Conservation (phyloP, 148 eudicot species). For the Vaccinium corymbosum region DNA sequence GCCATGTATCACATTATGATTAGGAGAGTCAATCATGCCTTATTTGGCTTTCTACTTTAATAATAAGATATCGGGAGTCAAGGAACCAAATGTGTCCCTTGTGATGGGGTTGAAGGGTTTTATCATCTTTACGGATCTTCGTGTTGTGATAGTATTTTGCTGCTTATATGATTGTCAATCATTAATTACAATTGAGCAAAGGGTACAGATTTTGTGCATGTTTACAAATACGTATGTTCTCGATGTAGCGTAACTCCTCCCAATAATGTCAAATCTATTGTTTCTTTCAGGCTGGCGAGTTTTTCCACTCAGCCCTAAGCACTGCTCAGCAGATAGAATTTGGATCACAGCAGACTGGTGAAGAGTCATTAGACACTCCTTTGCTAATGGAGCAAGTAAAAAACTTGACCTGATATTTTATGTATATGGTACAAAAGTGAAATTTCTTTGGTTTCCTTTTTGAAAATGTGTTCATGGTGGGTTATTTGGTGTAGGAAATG, state of each 20-base stretch:
- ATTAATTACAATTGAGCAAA: not conserved
- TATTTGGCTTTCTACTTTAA: not conserved
- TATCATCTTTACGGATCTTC: not conserved
- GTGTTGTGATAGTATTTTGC: not conserved
- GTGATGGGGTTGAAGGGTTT: not conserved
- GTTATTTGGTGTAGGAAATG: slow-evolving; percentile 42
- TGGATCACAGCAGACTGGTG: slow-evolving; percentile 51
- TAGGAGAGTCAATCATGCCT: not conserved
- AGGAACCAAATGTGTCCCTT: not conserved
- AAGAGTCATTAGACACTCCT: slow-evolving; percentile 82
- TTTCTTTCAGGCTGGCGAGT: slow-evolving; percentile 72
- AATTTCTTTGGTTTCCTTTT: slow-evolving; percentile 3
- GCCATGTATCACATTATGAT: not conserved
- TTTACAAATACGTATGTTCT: not conserved
- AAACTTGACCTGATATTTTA: slow-evolving; percentile 14
- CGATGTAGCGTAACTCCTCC: not conserved
- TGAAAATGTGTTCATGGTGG: slow-evolving; percentile 18
- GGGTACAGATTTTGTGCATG: not conserved
- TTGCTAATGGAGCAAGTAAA: slow-evolving; percentile 62
- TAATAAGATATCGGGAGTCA: not conserved
- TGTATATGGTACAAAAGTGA: not conserved
- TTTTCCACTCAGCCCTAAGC: slow-evolving; percentile 66
- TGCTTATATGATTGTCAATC: not conserved
- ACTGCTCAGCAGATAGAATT: slow-evolving; percentile 70
- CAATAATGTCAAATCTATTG: not conserved